These are phyloP conservation scores for Trichoderma guizhouense DNA, from an alignment of 2,329 filamentous ascomycete genomes.

Conservation along the genomic window DNA sequence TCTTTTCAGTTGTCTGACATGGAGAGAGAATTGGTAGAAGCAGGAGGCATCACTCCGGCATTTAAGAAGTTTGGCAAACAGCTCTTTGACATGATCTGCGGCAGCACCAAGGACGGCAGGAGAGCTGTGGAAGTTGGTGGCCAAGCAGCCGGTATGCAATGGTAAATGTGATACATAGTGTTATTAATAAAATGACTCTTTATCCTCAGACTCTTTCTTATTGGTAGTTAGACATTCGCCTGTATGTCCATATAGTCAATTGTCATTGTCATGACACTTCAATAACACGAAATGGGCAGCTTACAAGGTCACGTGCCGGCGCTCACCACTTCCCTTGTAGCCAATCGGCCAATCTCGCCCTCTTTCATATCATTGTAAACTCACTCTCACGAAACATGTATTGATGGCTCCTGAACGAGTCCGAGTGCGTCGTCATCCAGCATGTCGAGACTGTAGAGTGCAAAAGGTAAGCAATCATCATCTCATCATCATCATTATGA, in stretches of 20 bases:
- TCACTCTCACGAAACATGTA: background rate
- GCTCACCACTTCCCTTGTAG: background rate
- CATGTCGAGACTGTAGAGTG: conserved; percentile 10
- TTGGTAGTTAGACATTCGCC: no score
- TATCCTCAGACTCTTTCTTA: no score
- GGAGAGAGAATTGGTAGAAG: conserved; percentile 36
- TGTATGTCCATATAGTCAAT: no score
- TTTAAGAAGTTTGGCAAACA: conserved; percentile 38
- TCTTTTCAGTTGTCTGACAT: conserved; percentile 37
- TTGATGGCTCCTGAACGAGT: background rate
- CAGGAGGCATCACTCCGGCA: conserved; percentile 38
- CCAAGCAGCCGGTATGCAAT: background rate
- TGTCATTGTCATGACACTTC: background rate
- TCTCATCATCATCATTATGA: background rate
- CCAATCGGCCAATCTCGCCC: conserved; percentile 7
- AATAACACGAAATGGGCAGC: background rate
- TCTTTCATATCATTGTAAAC: background rate
- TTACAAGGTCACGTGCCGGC: background rate
- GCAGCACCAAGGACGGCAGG: background rate
- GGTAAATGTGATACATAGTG: no score
- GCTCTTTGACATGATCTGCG: conserved; percentile 26
- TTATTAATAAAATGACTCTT: no score
- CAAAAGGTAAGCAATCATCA: background rate
- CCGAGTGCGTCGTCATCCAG: conserved; percentile 1
- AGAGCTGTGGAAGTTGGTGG: background rate